Evolutionary conservation across 768 basidiomycete genomes (phyloP).

Genomic region (Trametes cubensis): DNA sequence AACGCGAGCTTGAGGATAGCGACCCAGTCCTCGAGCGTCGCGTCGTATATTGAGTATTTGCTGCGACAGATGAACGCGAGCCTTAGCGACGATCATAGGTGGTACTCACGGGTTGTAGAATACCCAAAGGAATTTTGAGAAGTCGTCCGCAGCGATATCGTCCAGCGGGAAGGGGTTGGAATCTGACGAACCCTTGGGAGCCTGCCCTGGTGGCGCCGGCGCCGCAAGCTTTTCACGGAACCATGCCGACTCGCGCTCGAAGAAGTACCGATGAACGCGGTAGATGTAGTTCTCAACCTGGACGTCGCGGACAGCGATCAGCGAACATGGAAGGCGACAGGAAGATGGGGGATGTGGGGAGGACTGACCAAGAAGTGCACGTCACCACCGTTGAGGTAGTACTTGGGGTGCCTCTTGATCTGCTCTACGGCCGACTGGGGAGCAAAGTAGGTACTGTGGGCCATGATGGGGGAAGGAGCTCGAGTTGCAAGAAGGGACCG

Average conservation of each 20-base stretch:
- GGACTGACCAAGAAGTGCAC: slow-evolving; percentile 50
- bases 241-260: slow-evolving; percentile 35
- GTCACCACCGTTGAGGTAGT: slow-evolving; percentile 59
- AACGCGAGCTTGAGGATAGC: slow-evolving; percentile 55
- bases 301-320: background rate
- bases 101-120: slow-evolving; percentile 38
- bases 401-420: slow-evolving; percentile 37
- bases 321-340: background rate
- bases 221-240: slow-evolving; percentile 31
- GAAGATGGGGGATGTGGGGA: background rate
- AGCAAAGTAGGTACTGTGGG: slow-evolving; percentile 16
- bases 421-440: slow-evolving; percentile 31
- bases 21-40: slow-evolving; percentile 53
- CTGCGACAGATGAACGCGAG: slow-evolving; percentile 37
- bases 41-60: slow-evolving; percentile 57
- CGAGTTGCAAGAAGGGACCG: slow-evolving; percentile 14
- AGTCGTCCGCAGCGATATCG: slow-evolving; percentile 32
- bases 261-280: slow-evolving; percentile 36
- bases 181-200: slow-evolving; percentile 34
- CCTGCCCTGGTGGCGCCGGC: slow-evolving; percentile 24
- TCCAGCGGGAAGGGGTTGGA: slow-evolving; percentile 34
- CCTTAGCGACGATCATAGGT: background rate
- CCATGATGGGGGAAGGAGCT: slow-evolving; percentile 24
- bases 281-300: slow-evolving; percentile 34
- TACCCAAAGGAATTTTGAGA: slow-evolving; percentile 37